Conservation (phyloP, 805 yeast genomes). For the Metschnikowia amazonensis region DNA sequence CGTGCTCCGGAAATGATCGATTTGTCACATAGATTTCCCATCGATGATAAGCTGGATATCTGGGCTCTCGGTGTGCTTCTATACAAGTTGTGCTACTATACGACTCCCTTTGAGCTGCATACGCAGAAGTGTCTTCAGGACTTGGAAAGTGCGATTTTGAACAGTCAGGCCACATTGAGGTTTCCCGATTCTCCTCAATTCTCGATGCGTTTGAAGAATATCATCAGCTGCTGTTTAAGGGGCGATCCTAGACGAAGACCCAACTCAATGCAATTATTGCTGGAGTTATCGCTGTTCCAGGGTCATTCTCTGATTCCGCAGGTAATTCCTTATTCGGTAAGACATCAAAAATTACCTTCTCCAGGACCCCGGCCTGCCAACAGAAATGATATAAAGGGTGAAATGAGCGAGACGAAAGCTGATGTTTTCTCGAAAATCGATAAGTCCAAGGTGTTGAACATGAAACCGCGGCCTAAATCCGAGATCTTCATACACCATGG, state of each 20-base stretch:
- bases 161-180: slow-evolving; percentile 46
- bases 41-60: slow-evolving; percentile 77
- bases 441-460: slow-evolving; percentile 29
- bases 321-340: slow-evolving; percentile 40
- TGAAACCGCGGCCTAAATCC: slow-evolving; percentile 15
- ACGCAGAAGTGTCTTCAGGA: slow-evolving; percentile 34
- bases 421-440: slow-evolving; percentile 46
- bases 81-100: slow-evolving; percentile 74
- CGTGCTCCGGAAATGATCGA: slow-evolving; percentile 85
- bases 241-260: slow-evolving; percentile 73
- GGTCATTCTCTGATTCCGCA: slow-evolving; percentile 39
- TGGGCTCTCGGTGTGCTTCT: slow-evolving; percentile 83
- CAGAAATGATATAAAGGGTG: neutral
- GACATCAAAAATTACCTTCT: slow-evolving; percentile 6
- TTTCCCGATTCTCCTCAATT: slow-evolving; percentile 44
- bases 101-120: slow-evolving; percentile 72
- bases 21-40: slow-evolving; percentile 60
- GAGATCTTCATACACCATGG: slow-evolving; percentile 7
- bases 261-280: slow-evolving; percentile 64
- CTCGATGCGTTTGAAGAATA: slow-evolving; percentile 57
- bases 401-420: neutral
- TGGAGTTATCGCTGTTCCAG: slow-evolving; percentile 62
- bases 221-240: slow-evolving; percentile 57
- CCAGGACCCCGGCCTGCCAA: neutral
- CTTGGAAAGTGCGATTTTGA: slow-evolving; percentile 57